Percentiles rank a stretch among this genome's conserved stretches.
Evolutionary conservation across 73 alveolate species (phyloP).

Genomic region (Paramecium pentaurelia): DNA sequence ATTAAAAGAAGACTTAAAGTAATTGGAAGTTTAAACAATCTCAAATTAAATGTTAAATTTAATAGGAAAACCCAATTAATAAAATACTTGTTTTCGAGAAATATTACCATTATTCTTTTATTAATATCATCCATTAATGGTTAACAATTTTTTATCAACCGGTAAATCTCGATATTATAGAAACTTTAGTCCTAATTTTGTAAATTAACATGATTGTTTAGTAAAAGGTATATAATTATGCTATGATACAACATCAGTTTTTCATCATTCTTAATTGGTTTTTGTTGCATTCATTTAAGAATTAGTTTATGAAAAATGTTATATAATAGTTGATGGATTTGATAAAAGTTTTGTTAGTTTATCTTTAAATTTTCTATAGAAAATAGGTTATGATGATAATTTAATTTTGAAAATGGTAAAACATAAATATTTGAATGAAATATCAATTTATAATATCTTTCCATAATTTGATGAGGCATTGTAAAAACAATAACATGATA

Average conservation of each 20-base stretch:
- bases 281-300: not conserved
- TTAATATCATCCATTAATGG: not conserved
- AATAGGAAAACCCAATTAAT: not conserved
- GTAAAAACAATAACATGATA: not conserved
- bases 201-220: not conserved
- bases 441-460: not conserved
- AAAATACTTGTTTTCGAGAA: not conserved
- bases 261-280: not conserved
- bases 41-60: not conserved
- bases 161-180: conserved; percentile 11
- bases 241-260: not conserved
- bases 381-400: not conserved
- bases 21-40: not conserved
- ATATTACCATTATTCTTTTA: not conserved
- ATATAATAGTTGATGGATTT: not conserved
- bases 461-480: not conserved
- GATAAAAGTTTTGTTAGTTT: not conserved
- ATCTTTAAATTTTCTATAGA: not conserved
- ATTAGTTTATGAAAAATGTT: not conserved
- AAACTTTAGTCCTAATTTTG: not conserved
- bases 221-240: not conserved
- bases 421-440: not conserved
- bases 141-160: not conserved
- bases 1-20: not conserved
- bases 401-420: not conserved